A percentile compares a stretch with the other conserved stretches of the same genome.
phyloP scores from a whole-genome alignment of 305 asterid species.

The Fraxinus nigra region DNA sequence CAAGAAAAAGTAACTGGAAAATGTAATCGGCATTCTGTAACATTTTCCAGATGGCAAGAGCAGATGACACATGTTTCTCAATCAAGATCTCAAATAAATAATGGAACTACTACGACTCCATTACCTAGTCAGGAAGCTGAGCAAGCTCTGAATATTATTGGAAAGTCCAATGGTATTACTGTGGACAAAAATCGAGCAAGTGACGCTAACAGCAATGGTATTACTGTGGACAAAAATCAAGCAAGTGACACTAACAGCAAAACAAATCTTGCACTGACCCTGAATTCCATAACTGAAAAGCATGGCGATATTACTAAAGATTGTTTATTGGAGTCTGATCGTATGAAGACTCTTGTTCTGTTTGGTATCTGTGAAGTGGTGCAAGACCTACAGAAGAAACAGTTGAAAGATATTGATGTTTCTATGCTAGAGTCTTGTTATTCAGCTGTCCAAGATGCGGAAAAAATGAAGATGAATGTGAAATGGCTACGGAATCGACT shows the following conservation, averaged over 20 bases:
- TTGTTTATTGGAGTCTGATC: slow-evolving; percentile 28
- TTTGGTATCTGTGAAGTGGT: slow-evolving; percentile 31
- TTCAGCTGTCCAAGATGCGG: slow-evolving; percentile 27
- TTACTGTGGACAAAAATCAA: neutral
- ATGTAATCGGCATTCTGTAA: neutral
- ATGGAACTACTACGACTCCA: neutral
- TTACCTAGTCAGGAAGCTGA: neutral
- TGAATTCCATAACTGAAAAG: slow-evolving; percentile 25
- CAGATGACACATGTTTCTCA: neutral
- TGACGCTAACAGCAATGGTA: neutral
- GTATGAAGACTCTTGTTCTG: slow-evolving; percentile 28
- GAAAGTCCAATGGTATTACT: neutral
- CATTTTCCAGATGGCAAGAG: slow-evolving; percentile 3
- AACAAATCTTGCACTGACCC: slow-evolving; percentile 1
- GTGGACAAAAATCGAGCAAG: neutral
- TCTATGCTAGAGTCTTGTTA: slow-evolving; percentile 22
- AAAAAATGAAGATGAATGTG: slow-evolving; percentile 31
- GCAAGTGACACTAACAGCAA: neutral
- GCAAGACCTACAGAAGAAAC: slow-evolving; percentile 25
- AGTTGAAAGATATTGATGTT: slow-evolving; percentile 20
- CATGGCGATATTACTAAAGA: slow-evolving; percentile 30
- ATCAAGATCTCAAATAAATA: neutral
- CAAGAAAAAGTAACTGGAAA: slow-evolving; percentile 2
- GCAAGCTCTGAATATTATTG: neutral
- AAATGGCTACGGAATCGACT: slow-evolving; percentile 30